Base-by-base conservation (phyloP, 2,329 filamentous ascomycete species). In the Coniochaeta pulveracea region DNA sequence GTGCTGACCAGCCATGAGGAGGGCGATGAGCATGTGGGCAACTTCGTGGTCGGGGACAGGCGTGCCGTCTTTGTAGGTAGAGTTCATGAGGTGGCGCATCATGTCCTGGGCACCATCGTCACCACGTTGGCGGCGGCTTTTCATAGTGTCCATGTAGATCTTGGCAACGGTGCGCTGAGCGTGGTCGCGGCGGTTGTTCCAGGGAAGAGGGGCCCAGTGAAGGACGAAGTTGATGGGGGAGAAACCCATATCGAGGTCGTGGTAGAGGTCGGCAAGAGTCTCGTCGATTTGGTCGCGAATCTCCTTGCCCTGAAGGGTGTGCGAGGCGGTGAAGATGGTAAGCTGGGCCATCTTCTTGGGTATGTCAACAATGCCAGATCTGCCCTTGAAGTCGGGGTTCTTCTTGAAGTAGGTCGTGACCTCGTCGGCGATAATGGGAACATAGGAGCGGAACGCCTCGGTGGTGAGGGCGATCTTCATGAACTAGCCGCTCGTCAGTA, bases 1-100 rank as follows among this genome's bases (percentile, higher is more conserved):
- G 59, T 89, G 83, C 50, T 91, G 83, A 33, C 83, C 83, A 9
- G 78, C 83, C 82, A 91, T 88, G 33, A 89, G 68, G 11, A 89
- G 66, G 0, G 82, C 81, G 48, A 89, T 89, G 83, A 89, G 86
- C 66, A 89, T 83, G 55, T 85, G 77, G 0, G 82, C 81, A 33
- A 89, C 74, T 50, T 89, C 82, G 43, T 76, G 69, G 51, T 89
- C 82, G 0, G 82, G 76, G 1, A 88, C 58, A 0, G 64, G 57
- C 9, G 61, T 66, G 29, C 83, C 82, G 44, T 83, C 66, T 58
- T 86, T 86, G 69, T 89, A 89, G 9, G 59, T 67, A 52, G 77
- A 80, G 43, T 67, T 64, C 80, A 88, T 86, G 36, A 89, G 55
- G 51, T 88, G 83, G 64, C 69, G 78, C 50, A 88, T 84, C 75